Base-by-base conservation (phyloP, 345 rosid genomes). In the Rhizophora apiculata region DNA sequence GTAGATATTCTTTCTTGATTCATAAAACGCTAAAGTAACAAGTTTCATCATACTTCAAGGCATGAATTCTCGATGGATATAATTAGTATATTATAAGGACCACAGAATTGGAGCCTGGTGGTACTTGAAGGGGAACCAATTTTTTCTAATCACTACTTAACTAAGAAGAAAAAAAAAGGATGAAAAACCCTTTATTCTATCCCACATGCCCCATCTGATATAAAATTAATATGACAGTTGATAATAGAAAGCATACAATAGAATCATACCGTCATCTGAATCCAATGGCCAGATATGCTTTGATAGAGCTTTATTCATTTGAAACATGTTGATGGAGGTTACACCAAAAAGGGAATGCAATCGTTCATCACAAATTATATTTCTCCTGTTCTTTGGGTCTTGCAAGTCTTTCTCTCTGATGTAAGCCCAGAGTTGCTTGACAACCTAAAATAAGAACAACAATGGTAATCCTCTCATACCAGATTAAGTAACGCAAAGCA, bases 261-360 rank as follows among this genome's bases (percentile, higher is more conserved):
- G 39, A 24, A 43, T 36, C 22, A 37, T 64, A 88, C 88, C 89
- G 49, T 76, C 75, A 43, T 70, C 70, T 15, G 80, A 80, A 62
- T 72, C 77, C 73, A 88, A 68, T 9, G 88, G 85, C 89, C 89
- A 81, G 70, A 88, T 86, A 71, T 88, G 90, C 76, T 83, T 85
- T 24, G 84, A 62, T 43, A 88, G 77, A 43, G 64, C 84, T 82
- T 85, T 88, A 74, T 71, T 86, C 90, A 88, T 83, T 64, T 83
- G 84, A 75, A 88, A 88, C 90, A 86, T 86, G 74, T 85, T 82
- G 57, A 88, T 85, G 26, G 84, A 82, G 48, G 79, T 82, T 13
- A 85, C 74, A 54, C 70, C 56, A 64, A 88, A 88, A 67, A 86
- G 72, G 64, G 84, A 80, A 64, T 56, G 84, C 55, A 86, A 72